Conservation (phyloP, 1,139 yeast species). For the Yamadazyma conglobata region DNA sequence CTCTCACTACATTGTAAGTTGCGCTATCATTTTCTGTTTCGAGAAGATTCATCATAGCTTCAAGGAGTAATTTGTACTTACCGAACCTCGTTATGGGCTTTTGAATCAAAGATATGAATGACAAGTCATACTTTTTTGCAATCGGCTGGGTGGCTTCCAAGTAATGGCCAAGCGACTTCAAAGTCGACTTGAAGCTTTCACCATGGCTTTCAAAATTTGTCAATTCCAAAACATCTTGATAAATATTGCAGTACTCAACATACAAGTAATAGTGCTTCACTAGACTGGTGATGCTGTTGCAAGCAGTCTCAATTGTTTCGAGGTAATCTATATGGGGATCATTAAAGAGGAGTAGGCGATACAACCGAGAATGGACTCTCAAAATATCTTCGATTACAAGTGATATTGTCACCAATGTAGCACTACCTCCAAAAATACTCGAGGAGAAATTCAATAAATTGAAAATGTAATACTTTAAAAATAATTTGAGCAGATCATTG, state of each 20-base stretch:
- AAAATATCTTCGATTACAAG: conserved; percentile 7
- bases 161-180: conserved; percentile 22
- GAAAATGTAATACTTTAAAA: conserved; percentile 35
- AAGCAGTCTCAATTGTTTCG: conserved; percentile 2
- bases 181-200: conserved; percentile 1
- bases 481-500: conserved; percentile 37
- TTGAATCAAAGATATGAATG: conserved; percentile 49
- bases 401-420: conserved; percentile 12
- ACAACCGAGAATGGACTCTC: conserved; percentile 7
- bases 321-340: not conserved
- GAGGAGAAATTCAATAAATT: conserved; percentile 18
- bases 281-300: conserved; percentile 1
- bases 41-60: conserved; percentile 27
- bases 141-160: conserved; percentile 42
- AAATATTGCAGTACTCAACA: conserved; percentile 40
- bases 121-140: conserved; percentile 35
- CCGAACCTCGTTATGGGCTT: conserved; percentile 51
- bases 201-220: conserved; percentile 15
- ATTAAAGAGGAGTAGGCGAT: not conserved
- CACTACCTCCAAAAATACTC: conserved; percentile 9
- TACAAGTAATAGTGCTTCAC: conserved; percentile 21
- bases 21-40: not conserved
- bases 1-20: not conserved
- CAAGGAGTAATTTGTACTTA: conserved; percentile 49
- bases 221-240: conserved; percentile 36